Base-by-base conservation (phyloP, 768 basidiomycete species). In the Xanthoconium stramineum region DNA sequence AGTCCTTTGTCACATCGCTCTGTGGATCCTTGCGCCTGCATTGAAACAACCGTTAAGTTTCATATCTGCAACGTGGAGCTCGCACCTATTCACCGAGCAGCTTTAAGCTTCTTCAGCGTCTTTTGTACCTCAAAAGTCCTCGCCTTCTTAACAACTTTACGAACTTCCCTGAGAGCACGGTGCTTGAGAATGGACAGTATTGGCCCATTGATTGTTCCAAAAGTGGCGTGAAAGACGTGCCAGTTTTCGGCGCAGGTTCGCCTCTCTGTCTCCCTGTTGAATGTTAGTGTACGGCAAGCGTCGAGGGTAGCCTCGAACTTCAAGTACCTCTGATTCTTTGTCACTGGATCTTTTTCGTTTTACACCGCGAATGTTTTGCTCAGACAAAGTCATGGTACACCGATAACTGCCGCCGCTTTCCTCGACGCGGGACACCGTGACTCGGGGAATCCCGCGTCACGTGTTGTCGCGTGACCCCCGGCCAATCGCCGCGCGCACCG, bases 121-220 rank as follows among this genome's bases (percentile, higher is more conserved):
- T 87, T 89, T 69, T 87, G 89, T 1, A 82, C 83, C 74, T 96
- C 94, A 58, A 91, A 89, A 0, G 80, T 73, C 67, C 84, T 91
- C 11, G 88, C 87, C 65, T 88, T 91, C 75, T 92, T 95, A 30
- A 87, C 82, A 6, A 86, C 82, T 62, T 88, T 89, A 60, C 80
- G 80, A 10, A 89, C 80, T 61, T 88, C 86, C 67, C 82, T 88
- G 48, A 88, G 66, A 55, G 81, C 81, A 67, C 90, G 90, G 63
- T 89, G 84, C 94, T 96, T 68, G 39, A 61, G 50, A 58, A 60
- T 38, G 49, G 49, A 43, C 20, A 50, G 35, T 44, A 40, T 63
- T 61, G 50, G 60, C 53, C 44, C 30, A 32, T 39, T 47, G 52
- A 45, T 50, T 40, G 39, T 53, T 40, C 48, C 8, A 64, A 48